A percentile compares a stretch with the other conserved stretches of the same genome.
phyloP scores from a whole-genome alignment of 2,329 filamentous ascomycete species.

The Colletotrichum tamarilloi region DNA sequence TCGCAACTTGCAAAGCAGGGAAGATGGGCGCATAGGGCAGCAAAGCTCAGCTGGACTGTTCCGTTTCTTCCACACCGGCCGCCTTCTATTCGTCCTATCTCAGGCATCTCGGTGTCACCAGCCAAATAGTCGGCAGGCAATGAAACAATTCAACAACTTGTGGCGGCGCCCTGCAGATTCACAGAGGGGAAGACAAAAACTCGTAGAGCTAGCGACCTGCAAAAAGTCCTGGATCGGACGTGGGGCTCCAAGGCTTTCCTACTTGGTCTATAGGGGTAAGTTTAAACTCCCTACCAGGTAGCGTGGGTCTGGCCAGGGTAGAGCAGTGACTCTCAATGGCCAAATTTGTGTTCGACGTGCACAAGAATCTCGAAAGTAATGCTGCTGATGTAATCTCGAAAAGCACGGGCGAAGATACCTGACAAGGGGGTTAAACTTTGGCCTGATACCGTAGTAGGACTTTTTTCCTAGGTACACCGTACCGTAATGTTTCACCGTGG shows the following conservation, averaged over 20 bases:
- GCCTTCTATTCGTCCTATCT: background rate
- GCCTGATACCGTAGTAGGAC: too few species aligned
- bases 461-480: background rate
- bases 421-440: too few species aligned
- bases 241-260: constrained; percentile 34
- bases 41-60: background rate
- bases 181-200: background rate
- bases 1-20: background rate
- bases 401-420: too few species aligned
- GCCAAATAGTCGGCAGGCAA: background rate
- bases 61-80: background rate
- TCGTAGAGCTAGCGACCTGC: background rate
- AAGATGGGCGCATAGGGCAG: background rate
- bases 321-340: too few species aligned
- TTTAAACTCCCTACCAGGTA: too few species aligned
- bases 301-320: too few species aligned
- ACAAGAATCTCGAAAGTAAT: too few species aligned
- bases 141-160: constrained; percentile 9
- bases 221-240: constrained; percentile 22
- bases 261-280: too few species aligned
- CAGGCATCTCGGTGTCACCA: background rate
- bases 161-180: constrained; percentile 14
- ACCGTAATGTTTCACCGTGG: constrained; percentile 22
- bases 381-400: too few species aligned
- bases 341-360: too few species aligned